Evolutionary conservation across 139 green algal species (phyloP).

Genomic region (Bryopsis sp.): DNA sequence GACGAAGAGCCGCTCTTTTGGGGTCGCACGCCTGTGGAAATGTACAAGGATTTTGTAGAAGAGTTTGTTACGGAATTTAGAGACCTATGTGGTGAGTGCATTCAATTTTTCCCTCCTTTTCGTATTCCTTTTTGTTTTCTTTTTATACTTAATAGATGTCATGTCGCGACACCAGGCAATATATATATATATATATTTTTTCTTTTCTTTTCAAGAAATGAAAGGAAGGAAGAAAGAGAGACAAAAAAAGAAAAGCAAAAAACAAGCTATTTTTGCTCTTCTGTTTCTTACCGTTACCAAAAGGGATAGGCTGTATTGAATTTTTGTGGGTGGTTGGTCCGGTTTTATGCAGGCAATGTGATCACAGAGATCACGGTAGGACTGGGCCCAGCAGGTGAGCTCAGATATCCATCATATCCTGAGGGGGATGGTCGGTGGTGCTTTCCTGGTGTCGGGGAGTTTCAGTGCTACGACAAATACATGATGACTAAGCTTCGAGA

Average conservation of each 20-base stretch:
- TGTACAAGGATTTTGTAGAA: slow-evolving; percentile 88
- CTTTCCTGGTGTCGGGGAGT: slow-evolving; percentile 95
- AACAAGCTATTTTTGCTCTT: too few species aligned
- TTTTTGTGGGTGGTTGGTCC: background rate
- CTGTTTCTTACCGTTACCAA: too few species aligned
- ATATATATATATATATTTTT: too few species aligned
- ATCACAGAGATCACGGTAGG: slow-evolving; percentile 92
- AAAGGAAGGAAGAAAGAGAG: too few species aligned
- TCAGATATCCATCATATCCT: slow-evolving; percentile 96
- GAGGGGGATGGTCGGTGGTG: slow-evolving; percentile 87
- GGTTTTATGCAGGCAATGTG: slow-evolving; percentile 36
- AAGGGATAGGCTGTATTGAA: slow-evolving; percentile 22
- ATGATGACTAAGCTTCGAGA: slow-evolving; percentile 75
- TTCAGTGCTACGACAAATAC: slow-evolving; percentile 98
- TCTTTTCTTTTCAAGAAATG: too few species aligned
- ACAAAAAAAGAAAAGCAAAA: too few species aligned
- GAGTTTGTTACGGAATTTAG: slow-evolving; percentile 76
- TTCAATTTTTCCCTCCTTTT: too few species aligned
- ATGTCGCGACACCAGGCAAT: too few species aligned
- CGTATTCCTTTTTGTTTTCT: too few species aligned
- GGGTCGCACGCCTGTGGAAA: slow-evolving; percentile 80
- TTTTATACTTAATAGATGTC: too few species aligned
- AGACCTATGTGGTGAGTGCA: too few species aligned
- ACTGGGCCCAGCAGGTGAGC: slow-evolving; percentile 90
- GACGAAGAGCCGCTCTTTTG: slow-evolving; percentile 73